These are phyloP conservation scores for Starmerella potacharoeniae DNA, from an alignment of 805 yeast species.

Conservation along the genomic window DNA sequence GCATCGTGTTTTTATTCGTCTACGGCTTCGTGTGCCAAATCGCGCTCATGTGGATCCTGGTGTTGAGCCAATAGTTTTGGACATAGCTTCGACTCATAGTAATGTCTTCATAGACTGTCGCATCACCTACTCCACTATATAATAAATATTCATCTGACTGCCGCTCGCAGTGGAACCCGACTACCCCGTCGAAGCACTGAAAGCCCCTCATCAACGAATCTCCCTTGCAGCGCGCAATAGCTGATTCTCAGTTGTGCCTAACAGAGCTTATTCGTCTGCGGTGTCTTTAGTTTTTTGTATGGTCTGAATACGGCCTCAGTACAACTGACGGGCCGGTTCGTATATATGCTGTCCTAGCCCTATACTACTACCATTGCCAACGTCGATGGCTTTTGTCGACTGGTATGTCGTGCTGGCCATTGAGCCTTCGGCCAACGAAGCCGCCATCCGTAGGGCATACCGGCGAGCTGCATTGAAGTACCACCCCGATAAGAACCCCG, in stretches of 20 bases:
- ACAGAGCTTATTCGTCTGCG: too few species aligned
- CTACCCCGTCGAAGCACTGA: background rate
- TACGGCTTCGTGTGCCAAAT: constrained; percentile 78
- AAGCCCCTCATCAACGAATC: background rate
- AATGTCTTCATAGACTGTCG: background rate
- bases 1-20: constrained; percentile 76
- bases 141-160: too few species aligned
- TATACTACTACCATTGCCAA: background rate
- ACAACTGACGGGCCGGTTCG: too few species aligned
- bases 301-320: too few species aligned
- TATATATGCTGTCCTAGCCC: background rate
- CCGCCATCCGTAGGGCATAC: constrained; percentile 81
- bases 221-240: background rate
- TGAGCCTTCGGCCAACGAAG: constrained; percentile 63
- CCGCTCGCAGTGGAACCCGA: too few species aligned
- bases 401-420: constrained; percentile 71
- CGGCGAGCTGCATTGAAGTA: constrained; percentile 78
- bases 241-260: too few species aligned
- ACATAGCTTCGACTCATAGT: background rate
- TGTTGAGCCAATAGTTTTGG: background rate
- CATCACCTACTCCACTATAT: too few species aligned
- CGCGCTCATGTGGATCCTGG: constrained; percentile 60
- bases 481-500: constrained; percentile 74
- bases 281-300: too few species aligned
- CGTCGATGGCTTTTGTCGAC: constrained; percentile 7